Evolutionary conservation across 2,329 filamentous ascomycete species (phyloP).

Genomic region (Endocalyx cinctus): DNA sequence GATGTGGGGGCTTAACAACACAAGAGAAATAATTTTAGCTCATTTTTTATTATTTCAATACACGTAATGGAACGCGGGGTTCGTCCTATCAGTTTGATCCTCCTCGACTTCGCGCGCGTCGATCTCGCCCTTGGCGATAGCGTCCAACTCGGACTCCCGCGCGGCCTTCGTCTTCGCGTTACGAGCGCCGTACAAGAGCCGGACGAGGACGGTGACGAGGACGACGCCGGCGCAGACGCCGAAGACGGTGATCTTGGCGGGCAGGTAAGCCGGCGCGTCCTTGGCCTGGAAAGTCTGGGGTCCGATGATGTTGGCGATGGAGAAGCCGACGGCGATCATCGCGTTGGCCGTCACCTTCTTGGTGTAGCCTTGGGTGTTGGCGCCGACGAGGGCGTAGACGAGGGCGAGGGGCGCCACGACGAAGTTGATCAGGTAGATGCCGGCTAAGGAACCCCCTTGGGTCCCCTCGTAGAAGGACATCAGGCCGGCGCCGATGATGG

Average conservation of each 20-base stretch:
- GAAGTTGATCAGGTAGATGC: conserved; percentile 34
- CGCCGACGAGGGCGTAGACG: conserved; percentile 30
- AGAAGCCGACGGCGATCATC: conserved; percentile 32
- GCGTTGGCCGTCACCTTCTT: conserved; percentile 33
- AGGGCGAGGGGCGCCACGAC: conserved; percentile 32
- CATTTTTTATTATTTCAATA: conserved; percentile 6
- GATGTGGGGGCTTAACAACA: no score
- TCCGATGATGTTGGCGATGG: conserved; percentile 51
- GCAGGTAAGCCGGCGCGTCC: conserved; percentile 48
- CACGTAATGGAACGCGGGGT: conserved; percentile 11
- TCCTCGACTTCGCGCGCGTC: conserved; percentile 4
- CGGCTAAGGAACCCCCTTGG: conserved; percentile 31
- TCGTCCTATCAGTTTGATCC: conserved; percentile 10
- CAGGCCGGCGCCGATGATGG: conserved; percentile 32
- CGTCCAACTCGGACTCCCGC: conserved; percentile 7
- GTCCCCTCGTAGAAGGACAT: conserved; percentile 27
- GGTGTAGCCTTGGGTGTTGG: conserved; percentile 29
- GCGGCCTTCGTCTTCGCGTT: conserved; percentile 9
- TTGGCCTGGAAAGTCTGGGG: conserved; percentile 50
- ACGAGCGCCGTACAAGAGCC: conserved; percentile 19
- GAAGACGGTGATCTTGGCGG: conserved; percentile 52
- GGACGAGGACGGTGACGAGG: conserved; percentile 12
- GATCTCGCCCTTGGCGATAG: conserved; percentile 5
- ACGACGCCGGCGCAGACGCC: conserved; percentile 28
- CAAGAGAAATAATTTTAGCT: no score